These are phyloP conservation scores for Wolfiporia cocos DNA, from an alignment of 1,284 basidiomycete species.

Conservation along the genomic window DNA sequence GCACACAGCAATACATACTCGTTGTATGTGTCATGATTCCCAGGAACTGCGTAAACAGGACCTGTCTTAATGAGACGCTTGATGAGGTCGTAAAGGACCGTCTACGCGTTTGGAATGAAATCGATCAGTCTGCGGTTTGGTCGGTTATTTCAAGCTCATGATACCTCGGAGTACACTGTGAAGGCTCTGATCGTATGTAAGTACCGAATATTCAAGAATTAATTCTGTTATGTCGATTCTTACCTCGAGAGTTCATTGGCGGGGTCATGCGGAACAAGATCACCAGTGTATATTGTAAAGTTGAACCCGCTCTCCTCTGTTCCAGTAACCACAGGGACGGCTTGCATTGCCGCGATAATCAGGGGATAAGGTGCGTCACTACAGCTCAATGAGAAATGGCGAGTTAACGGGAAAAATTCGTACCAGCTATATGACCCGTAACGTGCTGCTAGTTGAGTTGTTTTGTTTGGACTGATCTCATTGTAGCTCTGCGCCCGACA, in stretches of 20 bases:
- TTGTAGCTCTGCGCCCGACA: constrained; percentile 60
- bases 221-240: too few relatives aligned
- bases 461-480: constrained; percentile 39
- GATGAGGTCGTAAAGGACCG: constrained; percentile 60
- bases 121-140: too few relatives aligned
- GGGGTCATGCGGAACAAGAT: constrained; percentile 69
- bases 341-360: constrained; percentile 53
- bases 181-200: constrained; percentile 18
- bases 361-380: constrained; percentile 72
- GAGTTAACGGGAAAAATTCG: not conserved
- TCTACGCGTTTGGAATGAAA: constrained; percentile 36
- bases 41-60: constrained; percentile 66
- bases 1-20: constrained; percentile 30
- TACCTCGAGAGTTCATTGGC: constrained; percentile 58
- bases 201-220: too few relatives aligned
- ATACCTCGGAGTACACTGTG: constrained; percentile 49
- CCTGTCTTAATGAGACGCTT: constrained; percentile 54
- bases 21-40: constrained; percentile 72
- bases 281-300: constrained; percentile 71
- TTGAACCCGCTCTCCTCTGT: constrained; percentile 56
- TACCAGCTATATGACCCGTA: constrained; percentile 63
- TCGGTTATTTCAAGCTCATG: too few relatives aligned
- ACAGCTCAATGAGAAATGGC: too few relatives aligned
- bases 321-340: constrained; percentile 63
- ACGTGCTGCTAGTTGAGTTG: constrained; percentile 57